phyloP scores from a whole-genome alignment of 768 basidiomycete species.

The Panaeolus cyanescens region DNA sequence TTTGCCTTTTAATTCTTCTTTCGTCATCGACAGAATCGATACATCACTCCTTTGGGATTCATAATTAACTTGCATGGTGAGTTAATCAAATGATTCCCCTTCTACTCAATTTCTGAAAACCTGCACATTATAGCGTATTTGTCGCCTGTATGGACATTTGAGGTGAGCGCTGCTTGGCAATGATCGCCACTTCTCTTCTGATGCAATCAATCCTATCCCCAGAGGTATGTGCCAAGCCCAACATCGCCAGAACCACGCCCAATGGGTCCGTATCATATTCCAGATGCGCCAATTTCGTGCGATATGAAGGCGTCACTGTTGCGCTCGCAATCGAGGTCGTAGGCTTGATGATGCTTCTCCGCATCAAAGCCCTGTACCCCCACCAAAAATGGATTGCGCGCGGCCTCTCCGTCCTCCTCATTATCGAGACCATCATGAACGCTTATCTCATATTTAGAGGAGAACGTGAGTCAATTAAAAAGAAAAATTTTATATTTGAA shows the following conservation, averaged over 20 bases:
- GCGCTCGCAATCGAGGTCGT: conserved; percentile 53
- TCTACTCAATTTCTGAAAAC: no score
- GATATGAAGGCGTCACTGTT: conserved; percentile 55
- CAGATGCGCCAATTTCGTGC: conserved; percentile 49
- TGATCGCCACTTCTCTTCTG: background rate
- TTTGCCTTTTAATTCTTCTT: background rate
- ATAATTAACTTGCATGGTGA: conserved; percentile 53
- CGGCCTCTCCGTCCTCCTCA: conserved; percentile 35
- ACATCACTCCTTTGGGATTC: conserved; percentile 62
- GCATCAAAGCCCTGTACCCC: conserved; percentile 44
- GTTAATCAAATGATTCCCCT: background rate
- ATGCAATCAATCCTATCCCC: background rate
- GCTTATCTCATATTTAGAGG: conserved; percentile 56
- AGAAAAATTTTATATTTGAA: background rate
- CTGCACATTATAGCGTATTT: conserved; percentile 48
- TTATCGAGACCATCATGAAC: conserved; percentile 48
- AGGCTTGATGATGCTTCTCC: conserved; percentile 61
- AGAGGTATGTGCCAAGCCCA: conserved; percentile 19
- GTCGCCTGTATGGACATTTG: conserved; percentile 33
- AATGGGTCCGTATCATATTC: background rate
- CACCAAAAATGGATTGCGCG: conserved; percentile 30
- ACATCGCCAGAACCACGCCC: background rate
- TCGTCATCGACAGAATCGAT: conserved; percentile 49
- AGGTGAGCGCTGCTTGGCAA: conserved; percentile 25
- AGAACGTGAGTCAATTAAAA: conserved; percentile 39